phyloP scores from a whole-genome alignment of 2,329 filamentous ascomycete species.

The Tolypocladium tropicale region DNA sequence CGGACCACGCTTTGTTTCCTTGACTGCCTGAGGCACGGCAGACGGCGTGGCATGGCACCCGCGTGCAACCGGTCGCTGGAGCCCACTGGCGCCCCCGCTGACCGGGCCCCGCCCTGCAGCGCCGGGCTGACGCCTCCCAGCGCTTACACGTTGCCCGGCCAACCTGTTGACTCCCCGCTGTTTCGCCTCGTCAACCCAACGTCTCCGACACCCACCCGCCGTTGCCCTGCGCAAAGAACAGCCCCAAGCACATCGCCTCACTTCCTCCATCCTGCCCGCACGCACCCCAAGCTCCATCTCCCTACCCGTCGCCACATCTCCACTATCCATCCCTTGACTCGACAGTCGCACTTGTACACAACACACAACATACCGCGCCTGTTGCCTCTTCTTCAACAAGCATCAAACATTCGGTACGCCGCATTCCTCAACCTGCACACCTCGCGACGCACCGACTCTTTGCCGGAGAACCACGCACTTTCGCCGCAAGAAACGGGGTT shows the following conservation, averaged over 20 bases:
- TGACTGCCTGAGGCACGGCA: background rate
- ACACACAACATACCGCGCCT: background rate
- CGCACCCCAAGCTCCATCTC: background rate
- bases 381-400: background rate
- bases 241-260: background rate
- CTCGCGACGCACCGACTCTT: background rate
- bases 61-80: too few relatives aligned
- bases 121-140: too few relatives aligned
- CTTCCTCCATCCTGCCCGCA: background rate
- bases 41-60: too few relatives aligned
- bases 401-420: background rate
- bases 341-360: background rate
- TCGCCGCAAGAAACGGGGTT: background rate
- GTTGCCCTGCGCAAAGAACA: constrained; percentile 3
- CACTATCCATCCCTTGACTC: background rate
- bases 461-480: background rate
- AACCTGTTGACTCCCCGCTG: constrained; percentile 21
- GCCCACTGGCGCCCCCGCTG: too few relatives aligned
- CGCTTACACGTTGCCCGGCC: constrained; percentile 20
- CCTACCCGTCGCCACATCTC: background rate
- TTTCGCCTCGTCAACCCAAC: constrained; percentile 3
- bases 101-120: too few relatives aligned
- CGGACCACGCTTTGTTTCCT: background rate
- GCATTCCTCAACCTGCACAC: background rate
- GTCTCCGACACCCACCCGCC: background rate